These are phyloP conservation scores for Pichia sp. DNA, from an alignment of 1,139 yeast species.

Conservation along the genomic window DNA sequence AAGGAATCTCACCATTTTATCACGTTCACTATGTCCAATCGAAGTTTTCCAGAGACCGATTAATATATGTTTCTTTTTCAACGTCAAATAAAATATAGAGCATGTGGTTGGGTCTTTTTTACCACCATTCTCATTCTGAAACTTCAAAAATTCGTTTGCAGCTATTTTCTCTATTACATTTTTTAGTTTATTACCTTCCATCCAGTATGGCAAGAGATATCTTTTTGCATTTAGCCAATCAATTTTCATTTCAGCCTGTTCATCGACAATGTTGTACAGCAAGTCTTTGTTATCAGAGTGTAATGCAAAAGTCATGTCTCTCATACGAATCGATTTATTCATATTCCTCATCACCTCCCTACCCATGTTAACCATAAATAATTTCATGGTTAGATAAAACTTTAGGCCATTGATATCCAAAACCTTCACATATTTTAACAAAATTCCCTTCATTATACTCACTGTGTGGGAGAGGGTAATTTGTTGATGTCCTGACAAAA, in stretches of 20 bases:
- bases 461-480: slow-evolving; percentile 70
- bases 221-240: slow-evolving; percentile 60
- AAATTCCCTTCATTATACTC: slow-evolving; percentile 55
- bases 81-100: slow-evolving; percentile 71
- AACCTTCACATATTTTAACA: slow-evolving; percentile 37
- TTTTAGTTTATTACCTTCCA: slow-evolving; percentile 46
- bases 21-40: slow-evolving; percentile 72
- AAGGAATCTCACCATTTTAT: slow-evolving; percentile 72
- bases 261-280: slow-evolving; percentile 52
- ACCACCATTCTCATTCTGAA: slow-evolving; percentile 30
- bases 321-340: slow-evolving; percentile 48
- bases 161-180: slow-evolving; percentile 65
- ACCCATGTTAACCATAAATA: slow-evolving; percentile 56
- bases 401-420: slow-evolving; percentile 72
- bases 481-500: slow-evolving; percentile 87
- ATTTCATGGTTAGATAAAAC: slow-evolving; percentile 66
- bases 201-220: slow-evolving; percentile 73
- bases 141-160: slow-evolving; percentile 50
- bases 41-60: slow-evolving; percentile 81
- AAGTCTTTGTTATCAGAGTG: slow-evolving; percentile 77
- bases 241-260: slow-evolving; percentile 38
- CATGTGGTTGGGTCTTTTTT: slow-evolving; percentile 70
- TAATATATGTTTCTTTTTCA: slow-evolving; percentile 70
- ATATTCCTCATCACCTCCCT: slow-evolving; percentile 28
- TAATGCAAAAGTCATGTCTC: slow-evolving; percentile 85